A percentile compares a stretch with the other conserved stretches of the same genome.
Evolutionary conservation across 768 basidiomycete genomes (phyloP).

Genomic region (Mrakia hoshinonis): DNA sequence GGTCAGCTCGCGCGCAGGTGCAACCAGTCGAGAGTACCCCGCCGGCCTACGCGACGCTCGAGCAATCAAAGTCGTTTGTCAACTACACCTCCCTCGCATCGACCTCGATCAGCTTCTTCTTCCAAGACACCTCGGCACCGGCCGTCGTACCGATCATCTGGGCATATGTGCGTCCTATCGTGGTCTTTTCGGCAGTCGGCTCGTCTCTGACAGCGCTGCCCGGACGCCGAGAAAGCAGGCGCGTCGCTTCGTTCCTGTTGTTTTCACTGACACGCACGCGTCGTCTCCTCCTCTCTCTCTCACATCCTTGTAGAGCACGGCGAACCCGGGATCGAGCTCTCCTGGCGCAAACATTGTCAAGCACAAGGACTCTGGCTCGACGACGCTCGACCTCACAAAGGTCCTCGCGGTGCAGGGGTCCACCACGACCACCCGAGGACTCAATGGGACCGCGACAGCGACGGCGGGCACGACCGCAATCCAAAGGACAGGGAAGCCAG

Average conservation of each 20-base stretch:
- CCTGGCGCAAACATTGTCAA: not conserved
- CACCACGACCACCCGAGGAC: not conserved
- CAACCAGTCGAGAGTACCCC: slow-evolving; percentile 5
- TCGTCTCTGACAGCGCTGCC: not conserved
- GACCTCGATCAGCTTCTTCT: slow-evolving; percentile 6
- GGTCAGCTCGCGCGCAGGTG: not conserved
- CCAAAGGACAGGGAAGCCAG: slow-evolving; percentile 10
- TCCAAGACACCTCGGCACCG: not conserved
- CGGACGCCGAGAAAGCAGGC: not conserved
- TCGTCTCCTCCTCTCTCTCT: not conserved
- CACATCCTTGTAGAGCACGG: slow-evolving; percentile 4
- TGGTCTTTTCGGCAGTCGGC: not conserved
- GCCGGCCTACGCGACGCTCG: slow-evolving; percentile 8
- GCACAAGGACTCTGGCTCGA: slow-evolving; percentile 7
- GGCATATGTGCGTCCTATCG: slow-evolving; percentile 19
- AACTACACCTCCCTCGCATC: slow-evolving; percentile 9
- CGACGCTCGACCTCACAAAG: slow-evolving; percentile 10
- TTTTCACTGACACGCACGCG: not conserved
- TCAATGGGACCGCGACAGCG: not conserved
- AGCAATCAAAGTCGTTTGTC: not conserved
- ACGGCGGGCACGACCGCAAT: not conserved
- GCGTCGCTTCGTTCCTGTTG: not conserved
- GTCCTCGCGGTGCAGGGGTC: not conserved
- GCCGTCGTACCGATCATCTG: slow-evolving; percentile 10
- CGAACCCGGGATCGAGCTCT: slow-evolving; percentile 1